phyloP scores from a whole-genome alignment of 2,329 filamentous ascomycete genomes.

The Pseudocercospora crystallina region DNA sequence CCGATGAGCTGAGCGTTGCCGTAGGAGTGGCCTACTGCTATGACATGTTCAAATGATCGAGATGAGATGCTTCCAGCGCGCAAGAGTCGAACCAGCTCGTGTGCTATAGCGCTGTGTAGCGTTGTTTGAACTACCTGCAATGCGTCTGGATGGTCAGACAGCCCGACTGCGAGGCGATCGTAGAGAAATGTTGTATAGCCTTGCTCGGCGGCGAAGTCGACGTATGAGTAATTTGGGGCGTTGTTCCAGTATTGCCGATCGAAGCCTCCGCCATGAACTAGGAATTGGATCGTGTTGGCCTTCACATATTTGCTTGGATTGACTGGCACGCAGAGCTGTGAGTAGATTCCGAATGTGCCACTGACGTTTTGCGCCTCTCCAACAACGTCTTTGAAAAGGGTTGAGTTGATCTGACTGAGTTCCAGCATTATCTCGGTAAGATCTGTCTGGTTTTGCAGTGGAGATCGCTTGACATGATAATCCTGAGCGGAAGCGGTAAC shows the following conservation, averaged over 20 bases:
- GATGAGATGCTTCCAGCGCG: constrained; percentile 26
- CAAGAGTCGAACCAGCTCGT: constrained; percentile 37
- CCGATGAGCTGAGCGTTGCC: constrained; percentile 35
- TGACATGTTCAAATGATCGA: constrained; percentile 37
- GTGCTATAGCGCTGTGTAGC: constrained; percentile 38
- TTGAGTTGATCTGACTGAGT: not conserved
- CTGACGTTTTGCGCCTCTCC: not conserved
- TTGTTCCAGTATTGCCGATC: constrained; percentile 37
- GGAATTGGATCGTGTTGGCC: constrained; percentile 34
- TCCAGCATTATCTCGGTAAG: constrained; percentile 24
- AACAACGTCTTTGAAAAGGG: not conserved
- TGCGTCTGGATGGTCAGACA: constrained; percentile 40
- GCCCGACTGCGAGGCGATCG: constrained; percentile 42
- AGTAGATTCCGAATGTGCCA: not conserved
- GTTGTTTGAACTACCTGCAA: constrained; percentile 38
- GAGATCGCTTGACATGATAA: no score
- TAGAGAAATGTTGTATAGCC: constrained; percentile 43
- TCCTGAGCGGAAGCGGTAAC: no score
- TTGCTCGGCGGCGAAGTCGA: constrained; percentile 38
- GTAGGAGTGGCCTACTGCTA: constrained; percentile 42
- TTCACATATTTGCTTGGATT: not conserved
- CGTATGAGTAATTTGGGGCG: constrained; percentile 38
- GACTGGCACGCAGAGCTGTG: not conserved
- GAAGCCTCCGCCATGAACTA: constrained; percentile 42
- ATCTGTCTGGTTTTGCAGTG: constrained; percentile 24